A percentile compares a stretch with the other conserved stretches of the same genome.
These are phyloP conservation scores for Neurospora terricola DNA, from an alignment of 495 filamentous ascomycete species.

Conservation along the genomic window DNA sequence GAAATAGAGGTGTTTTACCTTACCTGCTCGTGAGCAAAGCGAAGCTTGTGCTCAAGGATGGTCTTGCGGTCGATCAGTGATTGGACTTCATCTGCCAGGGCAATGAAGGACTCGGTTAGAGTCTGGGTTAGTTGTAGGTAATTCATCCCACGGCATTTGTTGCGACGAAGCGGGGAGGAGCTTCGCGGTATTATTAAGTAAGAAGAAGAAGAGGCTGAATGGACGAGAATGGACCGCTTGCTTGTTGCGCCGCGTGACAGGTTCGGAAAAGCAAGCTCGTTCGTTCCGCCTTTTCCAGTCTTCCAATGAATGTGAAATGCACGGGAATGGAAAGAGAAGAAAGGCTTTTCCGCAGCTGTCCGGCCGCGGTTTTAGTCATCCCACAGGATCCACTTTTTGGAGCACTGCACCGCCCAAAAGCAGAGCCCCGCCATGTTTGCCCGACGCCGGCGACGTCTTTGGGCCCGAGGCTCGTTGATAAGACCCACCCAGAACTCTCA, in stretches of 20 bases:
- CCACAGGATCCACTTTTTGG: background rate
- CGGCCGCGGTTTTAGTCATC: conserved; percentile 1
- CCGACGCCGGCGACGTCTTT: background rate
- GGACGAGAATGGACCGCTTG: conserved; percentile 5
- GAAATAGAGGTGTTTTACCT: conserved; percentile 11
- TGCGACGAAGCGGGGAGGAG: background rate
- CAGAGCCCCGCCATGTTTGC: conserved; percentile 2
- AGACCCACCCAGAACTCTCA: background rate
- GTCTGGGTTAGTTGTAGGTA: conserved; percentile 34
- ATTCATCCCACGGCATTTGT: conserved; percentile 28
- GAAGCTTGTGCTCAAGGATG: conserved; percentile 47
- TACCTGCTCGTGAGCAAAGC: conserved; percentile 50
- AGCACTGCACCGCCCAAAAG: background rate
- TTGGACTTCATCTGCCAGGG: conserved; percentile 50
- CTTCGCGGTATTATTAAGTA: background rate
- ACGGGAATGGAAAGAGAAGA: background rate
- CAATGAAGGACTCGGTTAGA: conserved; percentile 52
- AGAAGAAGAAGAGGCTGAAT: background rate
- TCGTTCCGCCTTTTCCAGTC: background rate
- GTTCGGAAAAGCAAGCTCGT: background rate
- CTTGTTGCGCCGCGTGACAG: conserved; percentile 3
- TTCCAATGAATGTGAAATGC: background rate
- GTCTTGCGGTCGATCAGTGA: conserved; percentile 43
- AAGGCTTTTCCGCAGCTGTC: background rate
- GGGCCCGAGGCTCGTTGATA: background rate